These are phyloP conservation scores for Pistacia vera DNA, from an alignment of 345 rosid species.

Conservation along the genomic window DNA sequence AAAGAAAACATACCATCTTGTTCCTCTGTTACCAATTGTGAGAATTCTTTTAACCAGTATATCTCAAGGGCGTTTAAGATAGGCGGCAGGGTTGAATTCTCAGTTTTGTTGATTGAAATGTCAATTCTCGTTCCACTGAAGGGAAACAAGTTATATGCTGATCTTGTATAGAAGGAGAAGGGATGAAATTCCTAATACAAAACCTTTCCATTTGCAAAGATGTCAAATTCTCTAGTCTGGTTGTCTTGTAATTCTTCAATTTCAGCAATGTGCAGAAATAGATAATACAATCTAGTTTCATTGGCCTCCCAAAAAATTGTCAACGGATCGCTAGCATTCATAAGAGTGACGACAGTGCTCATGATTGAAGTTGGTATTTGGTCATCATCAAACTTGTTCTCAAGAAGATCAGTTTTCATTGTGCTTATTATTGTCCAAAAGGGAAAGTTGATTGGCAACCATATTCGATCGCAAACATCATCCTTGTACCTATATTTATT, in stretches of 20 bases:
- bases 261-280: conserved; percentile 44
- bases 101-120: conserved; percentile 16
- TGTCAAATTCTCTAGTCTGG: conserved; percentile 35
- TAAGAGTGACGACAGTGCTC: conserved; percentile 18
- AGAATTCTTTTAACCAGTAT: neutral
- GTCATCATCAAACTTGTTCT: no score
- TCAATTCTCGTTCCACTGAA: no score
- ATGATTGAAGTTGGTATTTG: conserved; percentile 23
- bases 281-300: conserved; percentile 1
- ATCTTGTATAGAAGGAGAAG: neutral
- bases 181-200: conserved; percentile 18
- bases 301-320: neutral
- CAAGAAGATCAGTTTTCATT: no score
- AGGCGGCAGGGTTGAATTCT: neutral
- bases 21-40: neutral
- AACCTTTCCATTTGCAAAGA: conserved; percentile 17
- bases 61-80: neutral
- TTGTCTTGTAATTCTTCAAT: conserved; percentile 24
- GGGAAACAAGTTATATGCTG: no score
- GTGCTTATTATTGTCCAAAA: neutral
- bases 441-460: neutral
- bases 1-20: neutral
- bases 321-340: conserved; percentile 15
- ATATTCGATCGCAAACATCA: conserved; percentile 3
- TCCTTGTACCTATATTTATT: neutral